These are phyloP conservation scores for Withania somnifera DNA, from an alignment of 305 asterid species.

Conservation along the genomic window DNA sequence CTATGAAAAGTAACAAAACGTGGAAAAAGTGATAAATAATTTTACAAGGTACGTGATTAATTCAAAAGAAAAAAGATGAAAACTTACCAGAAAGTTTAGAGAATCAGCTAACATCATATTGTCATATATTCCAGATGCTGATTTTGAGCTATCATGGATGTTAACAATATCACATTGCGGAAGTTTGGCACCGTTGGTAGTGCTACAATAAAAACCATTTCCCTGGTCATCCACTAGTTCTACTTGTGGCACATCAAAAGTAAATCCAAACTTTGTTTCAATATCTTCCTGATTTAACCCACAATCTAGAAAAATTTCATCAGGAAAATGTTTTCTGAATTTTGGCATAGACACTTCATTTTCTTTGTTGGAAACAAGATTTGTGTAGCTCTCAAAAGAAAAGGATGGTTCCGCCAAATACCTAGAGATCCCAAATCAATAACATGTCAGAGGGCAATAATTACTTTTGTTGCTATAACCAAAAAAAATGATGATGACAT, in stretches of 20 bases:
- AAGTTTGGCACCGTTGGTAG: neutral
- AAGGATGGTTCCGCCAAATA: slow-evolving; percentile 1
- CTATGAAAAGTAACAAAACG: neutral
- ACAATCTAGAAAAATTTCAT: slow-evolving; percentile 1
- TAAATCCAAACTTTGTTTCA: neutral
- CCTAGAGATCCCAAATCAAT: slow-evolving; percentile 1
- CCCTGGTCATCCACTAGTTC: neutral
- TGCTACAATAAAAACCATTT: neutral
- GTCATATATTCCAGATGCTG: neutral
- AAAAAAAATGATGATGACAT: neutral
- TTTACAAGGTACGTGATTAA: neutral
- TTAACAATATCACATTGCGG: neutral
- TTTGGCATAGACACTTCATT: neutral
- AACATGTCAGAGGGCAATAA: neutral
- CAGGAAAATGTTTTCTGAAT: neutral
- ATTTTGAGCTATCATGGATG: neutral
- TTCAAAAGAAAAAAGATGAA: neutral
- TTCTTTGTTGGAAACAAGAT: neutral
- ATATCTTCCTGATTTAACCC: neutral
- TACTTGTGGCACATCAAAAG: slow-evolving; percentile 5
- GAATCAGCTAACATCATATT: neutral
- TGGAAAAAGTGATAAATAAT: neutral
- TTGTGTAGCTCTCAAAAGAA: slow-evolving; percentile 5
- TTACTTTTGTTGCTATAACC: neutral
- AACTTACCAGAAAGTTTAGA: neutral